Evolutionary conservation across 805 yeast species (phyloP).

Genomic region (Teunomyces atbi): DNA sequence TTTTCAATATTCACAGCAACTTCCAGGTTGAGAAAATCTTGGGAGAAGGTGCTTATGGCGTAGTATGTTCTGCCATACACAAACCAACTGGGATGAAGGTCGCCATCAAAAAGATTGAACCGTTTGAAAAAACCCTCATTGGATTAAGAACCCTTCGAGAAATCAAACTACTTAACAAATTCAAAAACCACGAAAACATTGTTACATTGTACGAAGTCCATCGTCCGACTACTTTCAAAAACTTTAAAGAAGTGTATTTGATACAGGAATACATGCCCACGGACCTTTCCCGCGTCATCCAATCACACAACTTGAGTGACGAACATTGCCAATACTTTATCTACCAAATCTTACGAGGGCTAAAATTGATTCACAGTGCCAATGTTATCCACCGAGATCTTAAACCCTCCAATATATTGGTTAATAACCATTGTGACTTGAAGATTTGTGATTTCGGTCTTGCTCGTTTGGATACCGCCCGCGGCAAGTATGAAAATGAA

Average conservation of each 20-base stretch:
- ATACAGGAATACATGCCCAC: slow-evolving; percentile 79
- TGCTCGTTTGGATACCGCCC: slow-evolving; percentile 52
- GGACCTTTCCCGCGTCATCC: slow-evolving; percentile 64
- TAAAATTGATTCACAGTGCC: slow-evolving; percentile 70
- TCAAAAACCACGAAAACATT: slow-evolving; percentile 70
- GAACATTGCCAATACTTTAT: slow-evolving; percentile 70
- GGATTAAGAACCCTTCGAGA: slow-evolving; percentile 73
- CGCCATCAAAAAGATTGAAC: slow-evolving; percentile 76
- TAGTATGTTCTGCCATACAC: slow-evolving; percentile 69
- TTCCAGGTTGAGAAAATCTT: slow-evolving; percentile 59
- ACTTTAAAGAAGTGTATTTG: slow-evolving; percentile 68
- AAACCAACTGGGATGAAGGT: slow-evolving; percentile 59
- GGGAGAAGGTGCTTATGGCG: slow-evolving; percentile 84
- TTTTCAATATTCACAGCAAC: slow-evolving; percentile 62
- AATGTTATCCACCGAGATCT: slow-evolving; percentile 74
- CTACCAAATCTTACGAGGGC: slow-evolving; percentile 68
- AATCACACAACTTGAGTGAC: slow-evolving; percentile 54
- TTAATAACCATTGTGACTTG: slow-evolving; percentile 69
- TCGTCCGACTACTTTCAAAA: slow-evolving; percentile 56
- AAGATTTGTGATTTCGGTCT: slow-evolving; percentile 80
- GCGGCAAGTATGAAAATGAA: slow-evolving; percentile 27
- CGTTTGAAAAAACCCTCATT: slow-evolving; percentile 63
- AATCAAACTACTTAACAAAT: slow-evolving; percentile 60
- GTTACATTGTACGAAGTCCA: slow-evolving; percentile 65
- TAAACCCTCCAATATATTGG: slow-evolving; percentile 68